A percentile compares a stretch with the other conserved stretches of the same genome.
Conservation (phyloP, 805 yeast species). For the Zygosaccharomyces pseudorouxii region DNA sequence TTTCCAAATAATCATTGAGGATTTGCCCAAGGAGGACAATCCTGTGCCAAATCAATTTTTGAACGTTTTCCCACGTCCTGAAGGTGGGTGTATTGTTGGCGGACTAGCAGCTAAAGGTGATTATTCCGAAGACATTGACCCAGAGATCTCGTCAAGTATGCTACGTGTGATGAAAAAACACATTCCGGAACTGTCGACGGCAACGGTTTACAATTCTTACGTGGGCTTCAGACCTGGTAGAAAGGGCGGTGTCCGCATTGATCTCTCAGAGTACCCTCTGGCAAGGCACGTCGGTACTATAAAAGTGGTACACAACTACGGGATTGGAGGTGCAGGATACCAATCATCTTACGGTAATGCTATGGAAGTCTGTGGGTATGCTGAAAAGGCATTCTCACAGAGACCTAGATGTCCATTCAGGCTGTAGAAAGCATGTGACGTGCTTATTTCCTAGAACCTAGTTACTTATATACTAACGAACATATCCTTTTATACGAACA, state of each 20-base stretch:
- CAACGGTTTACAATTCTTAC: slow-evolving; percentile 21
- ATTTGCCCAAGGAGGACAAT: slow-evolving; percentile 21
- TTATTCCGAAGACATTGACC: slow-evolving; percentile 38
- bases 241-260: slow-evolving; percentile 53
- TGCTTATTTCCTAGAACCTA: neutral
- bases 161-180: slow-evolving; percentile 39
- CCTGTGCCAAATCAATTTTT: slow-evolving; percentile 39
- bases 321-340: slow-evolving; percentile 74
- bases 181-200: slow-evolving; percentile 23
- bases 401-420: neutral
- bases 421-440: neutral
- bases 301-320: slow-evolving; percentile 56
- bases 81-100: slow-evolving; percentile 68
- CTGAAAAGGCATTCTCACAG: slow-evolving; percentile 23
- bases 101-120: slow-evolving; percentile 40
- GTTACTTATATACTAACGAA: neutral
- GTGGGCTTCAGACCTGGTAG: slow-evolving; percentile 64
- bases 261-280: slow-evolving; percentile 33
- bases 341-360: slow-evolving; percentile 70
- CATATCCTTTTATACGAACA: neutral
- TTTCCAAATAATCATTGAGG: slow-evolving; percentile 35
- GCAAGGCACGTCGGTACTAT: slow-evolving; percentile 12
- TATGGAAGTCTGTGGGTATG: slow-evolving; percentile 39
- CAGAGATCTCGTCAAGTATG: slow-evolving; percentile 45
- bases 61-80: slow-evolving; percentile 65